phyloP scores from a whole-genome alignment of 2,329 filamentous ascomycete species.

The Aspergillus arachidicola region DNA sequence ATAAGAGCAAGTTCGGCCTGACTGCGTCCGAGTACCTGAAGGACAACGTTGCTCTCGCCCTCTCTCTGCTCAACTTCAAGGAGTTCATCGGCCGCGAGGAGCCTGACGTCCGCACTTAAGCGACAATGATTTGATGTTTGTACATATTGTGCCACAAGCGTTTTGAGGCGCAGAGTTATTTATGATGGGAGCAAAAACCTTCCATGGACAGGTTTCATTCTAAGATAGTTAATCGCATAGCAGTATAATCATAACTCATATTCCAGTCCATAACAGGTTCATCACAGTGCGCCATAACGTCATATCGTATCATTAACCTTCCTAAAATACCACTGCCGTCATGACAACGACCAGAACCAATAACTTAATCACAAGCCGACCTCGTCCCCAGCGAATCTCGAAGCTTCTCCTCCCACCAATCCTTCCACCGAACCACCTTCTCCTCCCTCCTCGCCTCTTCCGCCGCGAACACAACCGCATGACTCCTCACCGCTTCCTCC shows the following conservation, averaged over 20 bases:
- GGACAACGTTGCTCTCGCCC: conserved; percentile 83
- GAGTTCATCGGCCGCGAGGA: conserved; percentile 89
- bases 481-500: conserved; percentile 85
- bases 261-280: conserved; percentile 7
- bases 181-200: not conserved
- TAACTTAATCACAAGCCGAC: conserved; percentile 8
- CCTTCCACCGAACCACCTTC: conserved; percentile 72
- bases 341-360: not conserved
- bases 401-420: conserved; percentile 72
- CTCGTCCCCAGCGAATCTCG: not conserved
- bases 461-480: conserved; percentile 91
- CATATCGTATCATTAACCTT: not conserved
- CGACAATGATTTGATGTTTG: not conserved
- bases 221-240: conserved; percentile 7
- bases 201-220: not conserved
- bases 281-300: not conserved
- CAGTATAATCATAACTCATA: conserved; percentile 5
- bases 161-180: not conserved
- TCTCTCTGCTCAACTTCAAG: conserved; percentile 86
- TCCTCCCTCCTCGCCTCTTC: conserved; percentile 76
- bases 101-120: conserved; percentile 92
- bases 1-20: conserved; percentile 73
- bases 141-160: conserved; percentile 2
- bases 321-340: not conserved
- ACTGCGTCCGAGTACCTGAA: conserved; percentile 94